These are phyloP conservation scores for Helianthus tuberosus DNA, from an alignment of 129 eudicot genomes.

Conservation along the genomic window DNA sequence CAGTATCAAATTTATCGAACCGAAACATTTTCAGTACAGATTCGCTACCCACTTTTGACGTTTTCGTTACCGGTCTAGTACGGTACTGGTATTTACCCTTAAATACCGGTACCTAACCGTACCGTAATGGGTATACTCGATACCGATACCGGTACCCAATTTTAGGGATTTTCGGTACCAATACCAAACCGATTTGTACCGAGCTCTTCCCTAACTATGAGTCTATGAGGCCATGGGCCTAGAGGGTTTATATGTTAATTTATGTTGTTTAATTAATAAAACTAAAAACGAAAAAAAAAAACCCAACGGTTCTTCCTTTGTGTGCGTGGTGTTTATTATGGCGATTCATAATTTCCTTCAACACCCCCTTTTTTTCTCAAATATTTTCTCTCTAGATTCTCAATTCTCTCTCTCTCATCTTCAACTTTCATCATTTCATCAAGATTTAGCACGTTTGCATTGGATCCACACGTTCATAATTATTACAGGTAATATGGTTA, in stretches of 20 bases:
- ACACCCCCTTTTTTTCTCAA: constrained; percentile 21
- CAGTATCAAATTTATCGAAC: no score
- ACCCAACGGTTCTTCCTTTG: constrained; percentile 29
- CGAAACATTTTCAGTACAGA: no score
- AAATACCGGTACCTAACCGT: no score
- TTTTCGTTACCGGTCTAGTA: no score
- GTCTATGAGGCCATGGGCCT: no score
- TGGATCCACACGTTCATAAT: constrained; percentile 30
- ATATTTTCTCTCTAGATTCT: constrained; percentile 29
- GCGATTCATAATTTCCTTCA: constrained; percentile 24
- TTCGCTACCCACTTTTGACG: no score
- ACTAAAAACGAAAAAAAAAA: neutral
- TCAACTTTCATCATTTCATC: neutral
- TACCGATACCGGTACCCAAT: no score
- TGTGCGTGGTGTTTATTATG: constrained; percentile 5
- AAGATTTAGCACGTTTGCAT: constrained; percentile 14
- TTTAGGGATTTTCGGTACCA: no score
- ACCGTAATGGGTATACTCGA: no score
- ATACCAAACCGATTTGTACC: no score
- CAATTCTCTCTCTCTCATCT: constrained; percentile 25
- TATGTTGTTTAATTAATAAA: neutral
- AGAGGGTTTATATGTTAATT: neutral
- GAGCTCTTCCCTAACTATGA: no score
- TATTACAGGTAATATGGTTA: constrained; percentile 24
- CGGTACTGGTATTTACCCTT: no score